Evolutionary conservation across 1,284 basidiomycete genomes (phyloP).

Genomic region (Vanrija sp.): DNA sequence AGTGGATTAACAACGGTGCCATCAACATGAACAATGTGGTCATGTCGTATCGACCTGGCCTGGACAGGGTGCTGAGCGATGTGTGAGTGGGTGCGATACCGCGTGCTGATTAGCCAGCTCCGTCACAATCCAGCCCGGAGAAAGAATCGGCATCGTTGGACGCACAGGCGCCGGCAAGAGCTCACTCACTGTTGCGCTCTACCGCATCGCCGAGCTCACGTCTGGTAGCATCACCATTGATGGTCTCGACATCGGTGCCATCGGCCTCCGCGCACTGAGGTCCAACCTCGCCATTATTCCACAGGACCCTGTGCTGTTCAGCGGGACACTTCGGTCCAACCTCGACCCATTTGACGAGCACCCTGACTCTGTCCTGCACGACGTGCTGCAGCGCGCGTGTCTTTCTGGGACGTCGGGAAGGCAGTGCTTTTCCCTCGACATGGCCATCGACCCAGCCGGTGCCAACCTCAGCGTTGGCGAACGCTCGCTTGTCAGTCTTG

Average conservation of each 20-base stretch:
- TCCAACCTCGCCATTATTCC: conserved; percentile 65
- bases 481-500: conserved; percentile 55
- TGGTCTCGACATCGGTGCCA: conserved; percentile 49
- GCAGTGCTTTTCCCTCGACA: conserved; percentile 58
- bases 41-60: conserved; percentile 51
- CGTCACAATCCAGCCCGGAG: conserved; percentile 40
- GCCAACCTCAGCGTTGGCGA: conserved; percentile 17
- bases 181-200: conserved; percentile 54
- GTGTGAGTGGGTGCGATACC: conserved; percentile 31
- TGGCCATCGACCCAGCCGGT: conserved; percentile 31
- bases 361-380: conserved; percentile 72
- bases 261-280: conserved; percentile 54
- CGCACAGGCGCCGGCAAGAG: conserved; percentile 57
- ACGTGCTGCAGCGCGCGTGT: conserved; percentile 72
- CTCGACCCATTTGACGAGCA: conserved; percentile 70
- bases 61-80: conserved; percentile 54
- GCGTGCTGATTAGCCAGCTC: conserved; percentile 1
- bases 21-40: conserved; percentile 42
- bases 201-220: conserved; percentile 50
- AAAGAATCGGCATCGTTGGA: conserved; percentile 56
- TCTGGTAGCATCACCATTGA: conserved; percentile 50
- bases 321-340: conserved; percentile 57
- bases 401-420: conserved; percentile 51
- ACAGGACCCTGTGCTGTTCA: conserved; percentile 69
- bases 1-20: conserved; percentile 42